Percentiles rank a stretch among this genome's conserved stretches.
phyloP scores from a whole-genome alignment of 2,329 filamentous ascomycete species.

The Torrubiella hemipterigena region DNA sequence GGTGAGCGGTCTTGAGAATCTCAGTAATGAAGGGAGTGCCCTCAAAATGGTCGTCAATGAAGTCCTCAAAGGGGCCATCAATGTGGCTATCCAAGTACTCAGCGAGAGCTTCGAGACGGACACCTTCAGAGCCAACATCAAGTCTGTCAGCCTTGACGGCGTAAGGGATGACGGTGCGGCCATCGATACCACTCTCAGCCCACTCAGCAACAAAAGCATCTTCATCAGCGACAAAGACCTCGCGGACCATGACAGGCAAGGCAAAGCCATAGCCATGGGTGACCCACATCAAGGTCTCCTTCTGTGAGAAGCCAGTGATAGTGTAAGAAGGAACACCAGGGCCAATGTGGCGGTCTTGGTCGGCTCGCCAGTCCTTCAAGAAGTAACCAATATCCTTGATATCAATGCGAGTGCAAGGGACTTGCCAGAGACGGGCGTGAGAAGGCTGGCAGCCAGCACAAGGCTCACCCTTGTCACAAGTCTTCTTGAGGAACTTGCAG shows the following conservation, averaged over 20 bases:
- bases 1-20: slow-evolving; percentile 90
- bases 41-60: slow-evolving; percentile 92
- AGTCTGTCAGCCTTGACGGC: slow-evolving; percentile 81
- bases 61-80: slow-evolving; percentile 81
- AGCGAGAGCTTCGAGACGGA: slow-evolving; percentile 67
- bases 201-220: slow-evolving; percentile 90
- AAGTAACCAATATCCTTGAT: slow-evolving; percentile 98
- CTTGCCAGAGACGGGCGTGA: slow-evolving; percentile 91
- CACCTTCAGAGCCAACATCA: slow-evolving; percentile 78
- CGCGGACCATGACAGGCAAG: slow-evolving; percentile 83
- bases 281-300: slow-evolving; percentile 70
- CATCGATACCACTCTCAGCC: slow-evolving; percentile 64
- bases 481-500: slow-evolving; percentile 99
- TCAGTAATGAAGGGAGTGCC: slow-evolving; percentile 91
- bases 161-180: slow-evolving; percentile 65
- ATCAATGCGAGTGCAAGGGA: slow-evolving; percentile 93
- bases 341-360: slow-evolving; percentile 83
- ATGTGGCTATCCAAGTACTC: slow-evolving; percentile 95
- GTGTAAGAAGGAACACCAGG: slow-evolving; percentile 86
- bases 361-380: slow-evolving; percentile 98
- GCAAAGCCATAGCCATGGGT: slow-evolving; percentile 94
- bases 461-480: slow-evolving; percentile 93
- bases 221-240: slow-evolving; percentile 85
- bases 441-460: slow-evolving; percentile 93
- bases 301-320: slow-evolving; percentile 70